Conservation (phyloP, 306 rosid genomes). For the Leucaena leucocephala region DNA sequence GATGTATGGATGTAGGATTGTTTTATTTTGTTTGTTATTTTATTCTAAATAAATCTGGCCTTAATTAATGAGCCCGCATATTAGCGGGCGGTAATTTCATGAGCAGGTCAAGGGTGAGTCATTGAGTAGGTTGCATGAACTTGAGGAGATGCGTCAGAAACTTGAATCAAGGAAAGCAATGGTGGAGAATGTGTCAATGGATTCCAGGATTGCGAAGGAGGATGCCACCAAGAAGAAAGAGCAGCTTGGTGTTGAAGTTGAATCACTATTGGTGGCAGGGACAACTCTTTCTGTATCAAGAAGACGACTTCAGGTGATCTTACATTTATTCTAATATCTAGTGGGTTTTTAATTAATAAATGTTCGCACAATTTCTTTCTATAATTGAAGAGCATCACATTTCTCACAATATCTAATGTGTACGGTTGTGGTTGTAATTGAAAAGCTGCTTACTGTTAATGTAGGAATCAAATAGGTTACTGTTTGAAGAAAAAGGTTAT, state of each 20-base stretch:
- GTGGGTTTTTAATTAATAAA: not conserved
- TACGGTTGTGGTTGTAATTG: slow-evolving; percentile 7
- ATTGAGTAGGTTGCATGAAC: slow-evolving; percentile 68
- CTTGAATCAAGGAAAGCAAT: slow-evolving; percentile 69
- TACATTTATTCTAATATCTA: not conserved
- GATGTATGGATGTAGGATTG: not conserved
- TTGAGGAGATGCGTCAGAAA: slow-evolving; percentile 75
- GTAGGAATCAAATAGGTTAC: slow-evolving; percentile 67
- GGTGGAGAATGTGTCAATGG: slow-evolving; percentile 56
- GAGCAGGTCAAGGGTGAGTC: slow-evolving; percentile 84
- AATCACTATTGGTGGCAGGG: slow-evolving; percentile 84
- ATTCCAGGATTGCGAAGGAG: slow-evolving; percentile 60
- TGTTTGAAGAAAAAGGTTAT: slow-evolving; percentile 71
- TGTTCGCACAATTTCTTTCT: not conserved
- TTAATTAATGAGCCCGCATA: slow-evolving; percentile 63
- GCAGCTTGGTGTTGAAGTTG: slow-evolving; percentile 65
- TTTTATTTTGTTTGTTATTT: not conserved
- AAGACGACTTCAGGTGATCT: slow-evolving; percentile 73
- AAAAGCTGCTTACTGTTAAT: slow-evolving; percentile 41
- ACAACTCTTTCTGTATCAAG: slow-evolving; percentile 76
- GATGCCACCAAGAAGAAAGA: slow-evolving; percentile 75
- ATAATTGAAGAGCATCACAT: not conserved
- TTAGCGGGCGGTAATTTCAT: slow-evolving; percentile 58
- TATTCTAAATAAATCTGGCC: slow-evolving; percentile 19
- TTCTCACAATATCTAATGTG: not conserved